Evolutionary conservation across 2,329 filamentous ascomycete genomes (phyloP), one percentile per base, ranked within the genome.

Genomic region (Venturia pyrina): DNA sequence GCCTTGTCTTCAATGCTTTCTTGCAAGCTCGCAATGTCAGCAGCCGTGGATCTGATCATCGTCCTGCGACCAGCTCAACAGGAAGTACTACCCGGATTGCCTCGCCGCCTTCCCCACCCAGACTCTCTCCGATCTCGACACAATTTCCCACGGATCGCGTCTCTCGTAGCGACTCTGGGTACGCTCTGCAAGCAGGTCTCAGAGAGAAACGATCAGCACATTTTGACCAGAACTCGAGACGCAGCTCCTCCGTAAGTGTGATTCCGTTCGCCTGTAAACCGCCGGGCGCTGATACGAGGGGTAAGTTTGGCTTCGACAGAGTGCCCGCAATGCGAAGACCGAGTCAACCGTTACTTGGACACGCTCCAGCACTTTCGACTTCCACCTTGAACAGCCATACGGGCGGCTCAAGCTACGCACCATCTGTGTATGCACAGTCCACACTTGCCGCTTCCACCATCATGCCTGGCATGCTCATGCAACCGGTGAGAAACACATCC

Each of bases 191-290:
- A 68, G 87, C 90, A 21, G 96, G 91, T 5, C 80, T 99, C 66
- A 87, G 92, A 41, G 95, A 98, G 78, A 99, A 98, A 80, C 86
- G 93, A 63, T 98, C 95, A 3, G 93, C 90, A 1, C 91, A 97
- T 74, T 96, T 98, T 70, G 90, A 95, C 72, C 86, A 89, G 66
- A 77, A 81, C 69, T 89, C 89, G n/a, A 86, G 93, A 67, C 86
- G 93, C 69, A 97, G 93, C 78, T 96, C 93, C n/a, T 96, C 93
- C 13, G 63, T 65, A 65, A 65, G 63, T 59, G 24, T 19, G 44
- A 44, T 62, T 53, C 64, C 62, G 10, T 63, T 43, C 40, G 24
- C 11, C 21, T 53, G 2, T 59, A 40, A 15, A 74, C 78, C 34
- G 48, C 24, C 19, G 32, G 32, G 28, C 75, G 37, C 63, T 65